Evolutionary conservation across 2,329 filamentous ascomycete species (phyloP).

Genomic region (Sphaerulina musiva): DNA sequence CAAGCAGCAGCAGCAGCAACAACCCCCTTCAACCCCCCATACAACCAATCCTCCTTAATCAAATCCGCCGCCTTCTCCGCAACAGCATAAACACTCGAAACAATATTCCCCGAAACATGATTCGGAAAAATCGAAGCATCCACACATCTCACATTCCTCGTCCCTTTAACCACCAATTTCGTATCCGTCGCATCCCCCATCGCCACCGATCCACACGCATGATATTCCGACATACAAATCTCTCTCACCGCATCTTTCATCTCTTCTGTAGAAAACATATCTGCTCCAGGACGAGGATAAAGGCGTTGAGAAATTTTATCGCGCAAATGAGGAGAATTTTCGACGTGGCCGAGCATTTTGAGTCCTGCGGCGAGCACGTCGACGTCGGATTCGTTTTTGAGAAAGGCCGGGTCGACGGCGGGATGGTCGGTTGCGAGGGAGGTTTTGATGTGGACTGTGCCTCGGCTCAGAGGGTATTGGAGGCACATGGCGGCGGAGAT

Average conservation of each 20-base stretch:
- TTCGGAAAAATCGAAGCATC: constrained; percentile 34
- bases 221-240: constrained; percentile 33
- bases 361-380: constrained; percentile 29
- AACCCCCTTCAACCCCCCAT: constrained; percentile 15
- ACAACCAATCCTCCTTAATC: constrained; percentile 29
- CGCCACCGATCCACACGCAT: constrained; percentile 36
- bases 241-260: constrained; percentile 25
- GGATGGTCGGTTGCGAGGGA: constrained; percentile 24
- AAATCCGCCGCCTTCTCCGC: constrained; percentile 33
- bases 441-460: constrained; percentile 31
- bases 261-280: constrained; percentile 25
- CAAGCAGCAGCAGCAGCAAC: neutral
- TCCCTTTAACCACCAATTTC: constrained; percentile 35
- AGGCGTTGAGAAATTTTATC: constrained; percentile 36
- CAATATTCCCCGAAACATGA: constrained; percentile 29
- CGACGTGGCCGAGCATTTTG: constrained; percentile 40
- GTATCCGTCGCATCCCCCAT: constrained; percentile 41
- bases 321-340: constrained; percentile 38
- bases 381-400: constrained; percentile 46
- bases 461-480: constrained; percentile 30
- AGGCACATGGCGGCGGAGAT: constrained; percentile 28
- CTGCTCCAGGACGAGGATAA: constrained; percentile 27
- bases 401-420: constrained; percentile 25
- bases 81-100: constrained; percentile 28
- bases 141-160: constrained; percentile 34